These are phyloP conservation scores for Aspergillus sp. DNA, from an alignment of 2,329 filamentous ascomycete species.

Conservation along the genomic window DNA sequence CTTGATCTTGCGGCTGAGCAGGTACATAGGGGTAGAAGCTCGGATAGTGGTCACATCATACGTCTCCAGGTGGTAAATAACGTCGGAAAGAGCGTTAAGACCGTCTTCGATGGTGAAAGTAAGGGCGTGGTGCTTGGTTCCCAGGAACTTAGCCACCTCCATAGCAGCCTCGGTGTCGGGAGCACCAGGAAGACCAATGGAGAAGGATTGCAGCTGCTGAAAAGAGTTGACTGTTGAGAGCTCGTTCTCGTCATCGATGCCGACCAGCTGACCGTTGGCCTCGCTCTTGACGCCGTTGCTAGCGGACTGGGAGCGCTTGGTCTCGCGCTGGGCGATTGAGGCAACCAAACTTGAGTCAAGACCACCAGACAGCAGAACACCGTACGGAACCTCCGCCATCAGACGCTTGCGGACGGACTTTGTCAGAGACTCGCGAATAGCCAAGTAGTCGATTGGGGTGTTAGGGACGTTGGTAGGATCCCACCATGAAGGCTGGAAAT, in stretches of 20 bases:
- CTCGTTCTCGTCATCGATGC: slow-evolving; percentile 90
- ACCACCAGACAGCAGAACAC: slow-evolving; percentile 90
- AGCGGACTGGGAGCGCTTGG: slow-evolving; percentile 69
- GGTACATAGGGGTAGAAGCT: slow-evolving; percentile 97
- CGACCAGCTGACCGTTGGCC: slow-evolving; percentile 66
- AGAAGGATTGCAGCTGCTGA: slow-evolving; percentile 97
- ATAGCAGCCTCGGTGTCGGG: slow-evolving; percentile 90
- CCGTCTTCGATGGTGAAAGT: slow-evolving; percentile 98
- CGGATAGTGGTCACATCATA: slow-evolving; percentile 99
- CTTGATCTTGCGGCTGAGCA: slow-evolving; percentile 98
- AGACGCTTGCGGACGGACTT: slow-evolving; percentile 90
- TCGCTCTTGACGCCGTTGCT: slow-evolving; percentile 46
- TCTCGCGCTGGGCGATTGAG: slow-evolving; percentile 92
- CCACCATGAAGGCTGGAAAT: slow-evolving; percentile 93
- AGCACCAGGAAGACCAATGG: slow-evolving; percentile 88
- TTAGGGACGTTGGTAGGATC: slow-evolving; percentile 76
- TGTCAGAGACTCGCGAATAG: slow-evolving; percentile 79
- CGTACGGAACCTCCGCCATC: slow-evolving; percentile 98
- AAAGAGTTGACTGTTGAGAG: slow-evolving; percentile 87
- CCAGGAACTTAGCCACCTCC: slow-evolving; percentile 93
- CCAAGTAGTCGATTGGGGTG: slow-evolving; percentile 78
- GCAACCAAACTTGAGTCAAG: slow-evolving; percentile 95
- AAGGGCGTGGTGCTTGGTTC: slow-evolving; percentile 97
- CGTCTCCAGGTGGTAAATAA: slow-evolving; percentile 96
- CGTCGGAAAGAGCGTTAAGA: slow-evolving; percentile 92